These are phyloP conservation scores for Chaetomium tenue DNA, from an alignment of 495 filamentous ascomycete species.

Conservation along the genomic window DNA sequence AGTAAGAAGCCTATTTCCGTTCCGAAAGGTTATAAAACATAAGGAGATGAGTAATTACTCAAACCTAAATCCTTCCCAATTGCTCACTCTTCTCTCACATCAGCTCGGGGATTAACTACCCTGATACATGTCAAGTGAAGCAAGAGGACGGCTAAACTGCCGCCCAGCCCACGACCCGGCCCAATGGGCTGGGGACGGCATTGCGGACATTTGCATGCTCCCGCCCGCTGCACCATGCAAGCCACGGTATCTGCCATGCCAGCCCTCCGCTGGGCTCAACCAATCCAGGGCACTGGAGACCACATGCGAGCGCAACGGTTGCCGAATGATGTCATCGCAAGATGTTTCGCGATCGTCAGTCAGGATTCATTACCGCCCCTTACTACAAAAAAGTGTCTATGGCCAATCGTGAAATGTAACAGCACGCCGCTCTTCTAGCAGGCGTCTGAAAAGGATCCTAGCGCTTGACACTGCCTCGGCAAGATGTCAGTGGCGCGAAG, in stretches of 20 bases:
- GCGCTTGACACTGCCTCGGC: not conserved
- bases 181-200: not conserved
- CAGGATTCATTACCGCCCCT: slow-evolving; percentile 2
- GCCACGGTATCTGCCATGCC: not conserved
- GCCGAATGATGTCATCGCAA: slow-evolving; percentile 9
- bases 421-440: not conserved
- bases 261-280: not conserved
- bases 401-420: not conserved
- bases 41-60: too few species aligned
- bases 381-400: not conserved
- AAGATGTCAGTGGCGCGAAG: not conserved
- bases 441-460: not conserved
- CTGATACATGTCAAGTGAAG: not conserved
- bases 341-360: not conserved
- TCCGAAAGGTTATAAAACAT: too few species aligned
- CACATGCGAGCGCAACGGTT: not conserved
- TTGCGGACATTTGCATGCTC: slow-evolving; percentile 4
- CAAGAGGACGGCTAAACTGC: slow-evolving; percentile 3
- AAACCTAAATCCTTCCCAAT: too few species aligned
- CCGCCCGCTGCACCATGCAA: slow-evolving; percentile 14
- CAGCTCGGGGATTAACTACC: too few species aligned
- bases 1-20: too few species aligned
- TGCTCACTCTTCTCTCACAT: too few species aligned
- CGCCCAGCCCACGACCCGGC: not conserved
- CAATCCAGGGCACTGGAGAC: not conserved